A percentile compares a stretch with the other conserved stretches of the same genome.
phyloP scores from a whole-genome alignment of 2,329 filamentous ascomycete species.

The Pseudogymnoascus sp. region DNA sequence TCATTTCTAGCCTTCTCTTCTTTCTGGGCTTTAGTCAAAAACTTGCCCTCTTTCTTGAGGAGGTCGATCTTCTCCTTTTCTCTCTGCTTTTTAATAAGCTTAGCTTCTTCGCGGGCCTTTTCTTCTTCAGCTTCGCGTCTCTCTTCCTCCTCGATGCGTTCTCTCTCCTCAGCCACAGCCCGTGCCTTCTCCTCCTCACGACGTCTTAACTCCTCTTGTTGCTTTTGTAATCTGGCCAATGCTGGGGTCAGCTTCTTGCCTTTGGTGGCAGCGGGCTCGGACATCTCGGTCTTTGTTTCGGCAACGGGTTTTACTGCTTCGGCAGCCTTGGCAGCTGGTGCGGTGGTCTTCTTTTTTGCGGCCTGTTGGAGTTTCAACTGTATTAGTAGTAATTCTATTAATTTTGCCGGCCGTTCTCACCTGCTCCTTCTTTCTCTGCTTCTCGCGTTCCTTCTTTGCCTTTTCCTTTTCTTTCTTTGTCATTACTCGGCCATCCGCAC shows the following conservation, averaged over 20 bases:
- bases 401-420: slow-evolving; percentile 37
- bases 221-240: slow-evolving; percentile 65
- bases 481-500: slow-evolving; percentile 60
- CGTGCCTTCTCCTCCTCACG: slow-evolving; percentile 55
- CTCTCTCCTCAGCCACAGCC: slow-evolving; percentile 53
- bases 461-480: slow-evolving; percentile 99
- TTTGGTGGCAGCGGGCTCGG: slow-evolving; percentile 53
- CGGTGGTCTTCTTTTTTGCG: slow-evolving; percentile 68
- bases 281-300: slow-evolving; percentile 39
- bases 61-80: slow-evolving; percentile 82
- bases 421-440: slow-evolving; percentile 97
- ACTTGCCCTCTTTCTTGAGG: slow-evolving; percentile 81
- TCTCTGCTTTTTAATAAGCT: slow-evolving; percentile 70
- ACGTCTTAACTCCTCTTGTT: slow-evolving; percentile 67
- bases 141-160: slow-evolving; percentile 57
- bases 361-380: slow-evolving; percentile 41
- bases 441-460: slow-evolving; percentile 95
- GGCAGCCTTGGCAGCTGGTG: slow-evolving; percentile 44
- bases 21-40: slow-evolving; percentile 76
- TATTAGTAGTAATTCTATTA: slow-evolving; percentile 11
- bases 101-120: slow-evolving; percentile 63
- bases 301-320: slow-evolving; percentile 45
- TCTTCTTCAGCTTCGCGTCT: slow-evolving; percentile 56
- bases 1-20: slow-evolving; percentile 74
- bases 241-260: slow-evolving; percentile 82